A percentile compares a stretch with the other conserved stretches of the same genome.
phyloP scores from a whole-genome alignment of 805 yeast genomes.

The Maudiozyma serrabonitensis region DNA sequence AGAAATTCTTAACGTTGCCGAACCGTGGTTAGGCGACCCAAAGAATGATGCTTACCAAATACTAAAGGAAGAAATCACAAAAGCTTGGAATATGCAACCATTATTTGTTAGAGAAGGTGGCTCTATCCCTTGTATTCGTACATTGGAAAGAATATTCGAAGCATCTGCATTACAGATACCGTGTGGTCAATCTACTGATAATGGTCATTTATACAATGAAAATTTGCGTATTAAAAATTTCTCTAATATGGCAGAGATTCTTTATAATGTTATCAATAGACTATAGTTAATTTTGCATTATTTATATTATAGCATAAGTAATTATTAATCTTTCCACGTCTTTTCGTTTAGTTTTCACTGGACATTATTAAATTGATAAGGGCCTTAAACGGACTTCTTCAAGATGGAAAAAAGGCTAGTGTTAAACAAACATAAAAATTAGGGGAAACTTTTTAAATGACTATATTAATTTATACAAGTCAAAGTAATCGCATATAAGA shows the following conservation, averaged over 20 bases:
- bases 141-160: constrained; percentile 65
- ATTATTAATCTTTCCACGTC: neutral
- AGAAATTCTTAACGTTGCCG: constrained; percentile 72
- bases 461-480: neutral
- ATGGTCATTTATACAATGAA: constrained; percentile 88
- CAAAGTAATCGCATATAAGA: neutral
- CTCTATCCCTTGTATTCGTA: constrained; percentile 83
- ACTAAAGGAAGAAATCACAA: constrained; percentile 48
- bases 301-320: neutral
- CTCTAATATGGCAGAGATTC: constrained; percentile 59
- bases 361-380: neutral
- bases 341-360: neutral
- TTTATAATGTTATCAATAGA: constrained; percentile 43
- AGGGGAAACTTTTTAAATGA: neutral
- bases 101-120: constrained; percentile 92
- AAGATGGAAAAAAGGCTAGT: neutral
- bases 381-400: neutral
- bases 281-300: constrained; percentile 12
- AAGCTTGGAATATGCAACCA: constrained; percentile 76
- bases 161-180: constrained; percentile 96
- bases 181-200: constrained; percentile 90
- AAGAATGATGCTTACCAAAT: constrained; percentile 62
- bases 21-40: constrained; percentile 93
- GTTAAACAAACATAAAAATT: neutral
- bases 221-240: constrained; percentile 70